A percentile compares a stretch with the other conserved stretches of the same genome.
These are phyloP conservation scores for Zasmidium citrigriseum DNA, from an alignment of 2,329 filamentous ascomycete genomes.

Conservation along the genomic window DNA sequence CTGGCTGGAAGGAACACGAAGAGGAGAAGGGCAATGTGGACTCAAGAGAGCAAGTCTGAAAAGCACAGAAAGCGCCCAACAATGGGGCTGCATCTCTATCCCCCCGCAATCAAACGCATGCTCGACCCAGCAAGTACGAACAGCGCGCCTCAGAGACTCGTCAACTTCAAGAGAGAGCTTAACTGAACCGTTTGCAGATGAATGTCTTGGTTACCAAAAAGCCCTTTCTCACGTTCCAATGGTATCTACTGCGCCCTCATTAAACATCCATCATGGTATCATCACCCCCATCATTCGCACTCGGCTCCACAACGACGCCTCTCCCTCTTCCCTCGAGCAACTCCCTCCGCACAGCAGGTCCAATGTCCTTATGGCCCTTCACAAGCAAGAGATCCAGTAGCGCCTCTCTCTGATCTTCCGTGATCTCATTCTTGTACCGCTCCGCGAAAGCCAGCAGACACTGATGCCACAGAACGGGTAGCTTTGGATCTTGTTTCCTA, in stretches of 20 bases:
- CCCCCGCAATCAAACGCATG: no score
- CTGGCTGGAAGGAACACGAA: background rate
- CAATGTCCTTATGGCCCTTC: constrained; percentile 83
- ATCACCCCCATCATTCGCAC: constrained; percentile 65
- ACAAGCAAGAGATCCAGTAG: constrained; percentile 82
- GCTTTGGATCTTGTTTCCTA: constrained; percentile 41
- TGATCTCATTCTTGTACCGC: constrained; percentile 93
- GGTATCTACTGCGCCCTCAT: background rate
- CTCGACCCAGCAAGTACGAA: no score
- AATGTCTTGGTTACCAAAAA: background rate
- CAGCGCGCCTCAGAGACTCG: no score
- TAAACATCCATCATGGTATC: constrained; percentile 76
- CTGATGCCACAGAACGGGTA: constrained; percentile 97
- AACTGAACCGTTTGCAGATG: no score
- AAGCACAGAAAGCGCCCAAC: background rate
- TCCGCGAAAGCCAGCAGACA: constrained; percentile 89
- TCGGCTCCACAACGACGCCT: constrained; percentile 68
- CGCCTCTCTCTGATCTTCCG: constrained; percentile 90
- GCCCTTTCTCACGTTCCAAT: background rate
- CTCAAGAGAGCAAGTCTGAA: background rate
- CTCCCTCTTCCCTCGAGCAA: constrained; percentile 83
- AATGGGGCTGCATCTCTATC: no score
- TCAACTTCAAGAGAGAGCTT: no score
- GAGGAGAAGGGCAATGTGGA: no score
- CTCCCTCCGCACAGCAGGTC: constrained; percentile 87